phyloP scores from a whole-genome alignment of 2,329 filamentous ascomycete species.

The Colletotrichum falcatum region DNA sequence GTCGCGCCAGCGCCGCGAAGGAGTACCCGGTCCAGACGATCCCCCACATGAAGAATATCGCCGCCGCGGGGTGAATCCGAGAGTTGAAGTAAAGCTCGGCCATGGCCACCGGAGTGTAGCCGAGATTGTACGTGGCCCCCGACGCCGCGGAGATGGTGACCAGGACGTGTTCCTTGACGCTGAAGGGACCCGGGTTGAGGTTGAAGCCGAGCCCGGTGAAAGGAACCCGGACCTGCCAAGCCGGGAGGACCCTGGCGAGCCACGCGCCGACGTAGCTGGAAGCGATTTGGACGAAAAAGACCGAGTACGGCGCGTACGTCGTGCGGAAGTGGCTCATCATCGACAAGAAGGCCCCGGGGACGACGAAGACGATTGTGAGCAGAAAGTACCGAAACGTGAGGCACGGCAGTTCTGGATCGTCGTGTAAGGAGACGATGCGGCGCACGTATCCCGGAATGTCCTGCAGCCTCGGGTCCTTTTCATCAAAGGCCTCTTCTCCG shows the following conservation, averaged over 20 bases:
- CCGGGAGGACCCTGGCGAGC: slow-evolving; percentile 63
- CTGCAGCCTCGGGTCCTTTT: slow-evolving; percentile 63
- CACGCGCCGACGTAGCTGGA: slow-evolving; percentile 66
- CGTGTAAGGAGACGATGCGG: slow-evolving; percentile 42
- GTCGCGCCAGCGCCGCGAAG: slow-evolving; percentile 67
- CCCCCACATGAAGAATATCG: slow-evolving; percentile 70
- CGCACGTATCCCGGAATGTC: slow-evolving; percentile 62
- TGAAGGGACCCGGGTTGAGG: slow-evolving; percentile 58
- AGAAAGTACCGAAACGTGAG: slow-evolving; percentile 71
- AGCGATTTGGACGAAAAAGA: slow-evolving; percentile 63
- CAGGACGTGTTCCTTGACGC: slow-evolving; percentile 63
- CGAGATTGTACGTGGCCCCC: slow-evolving; percentile 62
- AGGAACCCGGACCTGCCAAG: slow-evolving; percentile 59
- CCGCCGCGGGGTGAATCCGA: slow-evolving; percentile 63
- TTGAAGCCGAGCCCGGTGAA: slow-evolving; percentile 63
- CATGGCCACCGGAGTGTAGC: slow-evolving; percentile 48
- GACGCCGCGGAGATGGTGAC: slow-evolving; percentile 63
- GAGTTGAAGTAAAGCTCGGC: slow-evolving; percentile 68
- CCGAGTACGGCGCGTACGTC: slow-evolving; percentile 48
- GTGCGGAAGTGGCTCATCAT: slow-evolving; percentile 55
- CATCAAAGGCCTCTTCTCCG: slow-evolving; percentile 49
- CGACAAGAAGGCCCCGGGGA: slow-evolving; percentile 67
- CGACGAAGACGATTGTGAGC: slow-evolving; percentile 64
- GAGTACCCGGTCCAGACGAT: slow-evolving; percentile 69
- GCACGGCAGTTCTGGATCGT: slow-evolving; percentile 63